Base-by-base conservation (phyloP, 257 asterid genomes). In the Nicotiana attenuata region DNA sequence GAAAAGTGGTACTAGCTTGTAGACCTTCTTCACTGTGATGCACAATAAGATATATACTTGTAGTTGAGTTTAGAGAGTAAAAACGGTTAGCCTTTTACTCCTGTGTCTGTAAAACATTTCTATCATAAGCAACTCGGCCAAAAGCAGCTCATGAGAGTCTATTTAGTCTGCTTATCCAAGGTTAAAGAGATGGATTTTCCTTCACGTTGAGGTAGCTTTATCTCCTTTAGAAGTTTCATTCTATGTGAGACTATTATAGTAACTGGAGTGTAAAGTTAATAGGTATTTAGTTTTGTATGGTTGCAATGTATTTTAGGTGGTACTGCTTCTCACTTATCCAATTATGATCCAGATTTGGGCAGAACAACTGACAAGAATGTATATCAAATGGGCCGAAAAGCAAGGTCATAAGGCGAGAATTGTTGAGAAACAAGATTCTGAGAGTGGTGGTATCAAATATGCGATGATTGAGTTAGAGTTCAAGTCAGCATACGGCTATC, bases 341-440 rank as follows among this genome's bases (percentile, higher is more conserved):
- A 47, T 78, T 84, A 78, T 84, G 63, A 61, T 84, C 60, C 85
- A 94, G 98, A 88, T 71, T 80, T 94, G 97, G 97, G 91, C 88
- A 15, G 90, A 88, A 45, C 89, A 86, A 80, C 91, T 94, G 28
- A 78, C 83, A 10, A 87, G 63, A 77, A 92, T 92, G 97, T 94
- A 94, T 85, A 81, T 90, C 88, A 94, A 90, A 80, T 92, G 98
- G 98, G 95, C 97, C 50, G 86, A 90, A 55, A 91, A 92, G 88
- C 94, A 91, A 64, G 95, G 95, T 19, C 89, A 89, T 82, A 81
- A 80, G 17, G 92, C 92, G 81, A 89, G 98, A 86, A 82, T 91
- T 47, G 92, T 89, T 55, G 98, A 94, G 87, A 91, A 84, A 85
- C 78, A 59, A 45, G 84, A 85, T 85, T 87, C 92, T 4, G 78